Evolutionary conservation across 2,329 filamentous ascomycete genomes (phyloP), one percentile per base, ranked within the genome.

Genomic region (Metarhizium sp.): DNA sequence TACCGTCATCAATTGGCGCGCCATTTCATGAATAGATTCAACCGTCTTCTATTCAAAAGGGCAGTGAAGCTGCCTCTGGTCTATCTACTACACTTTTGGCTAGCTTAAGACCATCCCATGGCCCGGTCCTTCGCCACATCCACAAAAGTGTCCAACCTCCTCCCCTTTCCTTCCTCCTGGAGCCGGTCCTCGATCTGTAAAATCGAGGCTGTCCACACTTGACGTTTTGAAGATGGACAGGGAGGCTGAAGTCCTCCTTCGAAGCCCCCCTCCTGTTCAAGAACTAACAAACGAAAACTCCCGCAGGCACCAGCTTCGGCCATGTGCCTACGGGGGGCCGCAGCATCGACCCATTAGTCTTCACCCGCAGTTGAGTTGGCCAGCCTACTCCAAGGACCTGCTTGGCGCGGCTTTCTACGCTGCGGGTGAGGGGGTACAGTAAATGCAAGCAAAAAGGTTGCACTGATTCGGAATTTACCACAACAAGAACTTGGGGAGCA

Each of bases 291-390:
- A 68, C 57, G 57, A 64, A 64, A 66, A 63, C 60, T 58, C 64
- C 64, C 64, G 61, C 57, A 61, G 60, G 63, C 61, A 64, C 58
- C 59, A 60, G 32, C 32, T 60, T 54, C 48, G 46, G 51, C 54
- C 40, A 57, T 59, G 58, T 25, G 38, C 40, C 36, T 68, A 67
- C 70, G 72, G 63, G 74, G 71, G 75, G 75, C 64, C 75, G 76
- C 71, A 79, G 76, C 74, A 79, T 78, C 76, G 76, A 76, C 77
- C 76, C 75, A 73, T 68, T 70, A 69, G 72, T 70, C 62, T 61
- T 63, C 64, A 64, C 66, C 58, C 60, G 61, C 59, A 51, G 53
- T 56, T 57, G 29, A 52, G 45, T 40, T 52, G 50, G 48, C 53
- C 65, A 59, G 61, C 61, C 55, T 59, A 56, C 55, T 57, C 64